Evolutionary conservation across 2,329 filamentous ascomycete genomes (phyloP).

Genomic region (Apiospora aurea): DNA sequence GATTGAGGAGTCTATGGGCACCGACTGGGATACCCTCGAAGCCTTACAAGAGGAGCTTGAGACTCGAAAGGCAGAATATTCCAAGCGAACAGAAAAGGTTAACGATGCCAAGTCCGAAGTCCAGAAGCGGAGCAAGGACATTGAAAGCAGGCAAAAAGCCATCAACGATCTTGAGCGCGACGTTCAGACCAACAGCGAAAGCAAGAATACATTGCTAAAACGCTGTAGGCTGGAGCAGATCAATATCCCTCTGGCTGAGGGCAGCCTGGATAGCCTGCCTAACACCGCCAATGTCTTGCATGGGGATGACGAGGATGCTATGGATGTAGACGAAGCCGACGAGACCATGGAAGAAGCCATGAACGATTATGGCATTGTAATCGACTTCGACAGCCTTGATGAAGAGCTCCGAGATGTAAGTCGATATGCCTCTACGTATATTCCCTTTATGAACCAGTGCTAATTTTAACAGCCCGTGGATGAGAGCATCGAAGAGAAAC

Average conservation of each 20-base stretch:
- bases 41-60: conserved; percentile 76
- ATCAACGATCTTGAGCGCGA: conserved; percentile 83
- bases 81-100: conserved; percentile 76
- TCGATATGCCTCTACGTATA: conserved; percentile 30
- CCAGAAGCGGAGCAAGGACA: conserved; percentile 83
- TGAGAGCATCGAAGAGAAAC: conserved; percentile 73
- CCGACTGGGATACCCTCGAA: conserved; percentile 78
- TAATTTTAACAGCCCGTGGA: conserved; percentile 66
- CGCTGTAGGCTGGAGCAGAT: conserved; percentile 95
- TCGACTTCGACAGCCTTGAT: conserved; percentile 83
- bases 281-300: conserved; percentile 83
- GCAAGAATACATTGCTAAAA: conserved; percentile 83
- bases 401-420: conserved; percentile 81
- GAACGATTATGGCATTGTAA: conserved; percentile 89
- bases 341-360: conserved; percentile 70
- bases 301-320: conserved; percentile 77
- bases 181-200: conserved; percentile 83
- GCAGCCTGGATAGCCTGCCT: conserved; percentile 84
- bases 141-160: conserved; percentile 75
- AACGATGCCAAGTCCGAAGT: conserved; percentile 81
- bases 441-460: conserved; percentile 27
- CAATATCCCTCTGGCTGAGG: conserved; percentile 77
- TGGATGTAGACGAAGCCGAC: conserved; percentile 86
- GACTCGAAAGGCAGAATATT: conserved; percentile 70
- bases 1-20: conserved; percentile 76